A percentile compares a stretch with the other conserved stretches of the same genome.
phyloP scores from a whole-genome alignment of 2,329 filamentous ascomycete species.

The Eurotiales sp. region DNA sequence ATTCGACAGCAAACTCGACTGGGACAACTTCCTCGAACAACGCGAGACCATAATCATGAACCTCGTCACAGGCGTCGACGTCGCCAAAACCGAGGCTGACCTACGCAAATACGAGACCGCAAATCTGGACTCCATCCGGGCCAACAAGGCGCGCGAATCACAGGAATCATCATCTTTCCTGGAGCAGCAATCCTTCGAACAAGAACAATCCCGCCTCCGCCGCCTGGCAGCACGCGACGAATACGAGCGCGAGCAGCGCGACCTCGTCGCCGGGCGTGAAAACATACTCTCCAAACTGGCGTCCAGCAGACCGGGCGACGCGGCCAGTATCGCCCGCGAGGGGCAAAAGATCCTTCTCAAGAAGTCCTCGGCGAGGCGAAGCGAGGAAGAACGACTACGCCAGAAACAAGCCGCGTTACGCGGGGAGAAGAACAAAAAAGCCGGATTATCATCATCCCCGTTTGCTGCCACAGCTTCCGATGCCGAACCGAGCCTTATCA shows the following conservation, averaged over 20 bases:
- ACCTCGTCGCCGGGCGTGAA: slow-evolving; percentile 60
- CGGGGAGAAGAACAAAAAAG: slow-evolving; percentile 28
- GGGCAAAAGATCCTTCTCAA: slow-evolving; percentile 62
- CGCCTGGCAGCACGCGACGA: slow-evolving; percentile 62
- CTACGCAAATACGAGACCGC: slow-evolving; percentile 69
- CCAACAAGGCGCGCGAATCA: slow-evolving; percentile 47
- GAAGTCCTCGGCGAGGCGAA: slow-evolving; percentile 62
- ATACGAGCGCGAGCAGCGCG: slow-evolving; percentile 66
- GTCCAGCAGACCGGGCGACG: slow-evolving; percentile 56
- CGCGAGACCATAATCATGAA: slow-evolving; percentile 90
- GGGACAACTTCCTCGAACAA: slow-evolving; percentile 91
- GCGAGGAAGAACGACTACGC: slow-evolving; percentile 48
- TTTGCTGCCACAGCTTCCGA: slow-evolving; percentile 20
- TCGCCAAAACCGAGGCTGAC: slow-evolving; percentile 58
- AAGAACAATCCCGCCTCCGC: slow-evolving; percentile 61
- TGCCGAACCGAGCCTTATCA: slow-evolving; percentile 55
- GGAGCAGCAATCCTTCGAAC: slow-evolving; percentile 54
- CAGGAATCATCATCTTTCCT: slow-evolving; percentile 47
- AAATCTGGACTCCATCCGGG: slow-evolving; percentile 59
- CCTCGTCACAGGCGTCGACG: slow-evolving; percentile 68
- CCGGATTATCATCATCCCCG: slow-evolving; percentile 5
- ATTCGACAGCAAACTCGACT: slow-evolving; percentile 77
- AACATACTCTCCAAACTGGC: slow-evolving; percentile 69
- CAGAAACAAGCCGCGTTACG: slow-evolving; percentile 42
- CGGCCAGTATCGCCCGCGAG: slow-evolving; percentile 53